phyloP scores from a whole-genome alignment of 768 basidiomycete genomes.

The Lyophyllum shimeji region DNA sequence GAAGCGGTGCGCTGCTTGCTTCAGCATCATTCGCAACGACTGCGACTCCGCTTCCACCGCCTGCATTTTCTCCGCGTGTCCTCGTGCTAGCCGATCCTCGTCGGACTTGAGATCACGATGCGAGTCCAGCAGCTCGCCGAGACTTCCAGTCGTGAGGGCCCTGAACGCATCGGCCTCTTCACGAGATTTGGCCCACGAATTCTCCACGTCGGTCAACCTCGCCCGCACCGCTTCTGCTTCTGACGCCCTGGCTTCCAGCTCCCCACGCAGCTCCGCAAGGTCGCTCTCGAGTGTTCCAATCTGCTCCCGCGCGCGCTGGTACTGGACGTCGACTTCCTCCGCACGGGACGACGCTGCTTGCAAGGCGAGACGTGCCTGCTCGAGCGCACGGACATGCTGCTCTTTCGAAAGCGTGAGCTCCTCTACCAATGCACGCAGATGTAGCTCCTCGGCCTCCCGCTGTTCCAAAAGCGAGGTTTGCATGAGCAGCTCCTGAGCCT shows the following conservation, averaged over 20 bases:
- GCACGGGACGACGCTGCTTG: constrained; percentile 74
- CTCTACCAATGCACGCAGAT: constrained; percentile 64
- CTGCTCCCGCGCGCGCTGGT: constrained; percentile 68
- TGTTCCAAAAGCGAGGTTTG: constrained; percentile 77
- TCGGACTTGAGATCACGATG: constrained; percentile 84
- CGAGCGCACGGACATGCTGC: constrained; percentile 84
- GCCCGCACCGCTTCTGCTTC: constrained; percentile 72
- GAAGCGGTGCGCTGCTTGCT: constrained; percentile 69
- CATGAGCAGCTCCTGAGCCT: constrained; percentile 68
- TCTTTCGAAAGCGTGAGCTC: constrained; percentile 72
- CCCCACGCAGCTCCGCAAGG: constrained; percentile 73
- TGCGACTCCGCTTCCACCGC: constrained; percentile 77
- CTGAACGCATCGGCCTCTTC: constrained; percentile 92
- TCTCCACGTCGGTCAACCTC: constrained; percentile 79
- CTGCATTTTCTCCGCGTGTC: constrained; percentile 79
- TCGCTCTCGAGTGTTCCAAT: constrained; percentile 73
- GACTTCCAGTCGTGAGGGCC: constrained; percentile 79
- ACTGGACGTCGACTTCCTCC: constrained; percentile 74
- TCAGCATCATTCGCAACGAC: constrained; percentile 77
- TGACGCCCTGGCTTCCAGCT: constrained; percentile 70
- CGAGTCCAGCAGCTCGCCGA: constrained; percentile 85
- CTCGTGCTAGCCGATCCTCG: constrained; percentile 73
- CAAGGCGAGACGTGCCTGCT: constrained; percentile 80
- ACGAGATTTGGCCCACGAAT: constrained; percentile 87
- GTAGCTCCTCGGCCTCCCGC: constrained; percentile 74